phyloP scores from a whole-genome alignment of 495 filamentous ascomycete genomes.

The Glonium stellatum region DNA sequence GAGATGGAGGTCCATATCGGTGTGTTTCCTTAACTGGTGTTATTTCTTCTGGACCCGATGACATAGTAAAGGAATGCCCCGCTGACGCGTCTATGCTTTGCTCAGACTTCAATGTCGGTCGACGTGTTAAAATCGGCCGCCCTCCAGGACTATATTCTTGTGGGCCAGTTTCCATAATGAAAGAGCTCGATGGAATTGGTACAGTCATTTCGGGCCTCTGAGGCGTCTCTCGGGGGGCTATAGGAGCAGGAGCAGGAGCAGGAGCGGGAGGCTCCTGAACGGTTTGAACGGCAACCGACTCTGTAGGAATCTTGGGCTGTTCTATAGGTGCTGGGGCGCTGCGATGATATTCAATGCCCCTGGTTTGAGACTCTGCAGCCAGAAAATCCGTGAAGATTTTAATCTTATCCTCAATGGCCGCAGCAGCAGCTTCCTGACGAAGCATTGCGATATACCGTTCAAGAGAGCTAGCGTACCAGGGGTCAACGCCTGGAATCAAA shows the following conservation, averaged over 20 bases:
- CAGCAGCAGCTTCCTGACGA: slow-evolving; percentile 23
- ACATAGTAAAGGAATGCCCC: slow-evolving; percentile 10
- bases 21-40: neutral
- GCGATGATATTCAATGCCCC: slow-evolving; percentile 23
- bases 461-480: slow-evolving; percentile 31
- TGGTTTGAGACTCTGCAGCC: slow-evolving; percentile 20
- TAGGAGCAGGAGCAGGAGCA: neutral
- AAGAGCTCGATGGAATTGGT: slow-evolving; percentile 10
- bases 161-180: slow-evolving; percentile 3
- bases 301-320: neutral
- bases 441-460: slow-evolving; percentile 31
- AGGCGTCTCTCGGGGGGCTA: neutral
- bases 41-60: slow-evolving; percentile 4
- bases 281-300: slow-evolving; percentile 4
- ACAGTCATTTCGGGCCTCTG: slow-evolving; percentile 12
- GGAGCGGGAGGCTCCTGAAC: neutral
- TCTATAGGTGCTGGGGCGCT: neutral
- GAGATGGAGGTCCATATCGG: neutral
- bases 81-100: slow-evolving; percentile 4
- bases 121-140: slow-evolving; percentile 14
- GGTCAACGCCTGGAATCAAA: slow-evolving; percentile 25
- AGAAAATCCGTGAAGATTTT: slow-evolving; percentile 30
- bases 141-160: slow-evolving; percentile 27
- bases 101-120: slow-evolving; percentile 12
- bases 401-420: slow-evolving; percentile 26